Evolutionary conservation across 2,329 filamentous ascomycete species (phyloP).

Genomic region (Sporothrix humicola): DNA sequence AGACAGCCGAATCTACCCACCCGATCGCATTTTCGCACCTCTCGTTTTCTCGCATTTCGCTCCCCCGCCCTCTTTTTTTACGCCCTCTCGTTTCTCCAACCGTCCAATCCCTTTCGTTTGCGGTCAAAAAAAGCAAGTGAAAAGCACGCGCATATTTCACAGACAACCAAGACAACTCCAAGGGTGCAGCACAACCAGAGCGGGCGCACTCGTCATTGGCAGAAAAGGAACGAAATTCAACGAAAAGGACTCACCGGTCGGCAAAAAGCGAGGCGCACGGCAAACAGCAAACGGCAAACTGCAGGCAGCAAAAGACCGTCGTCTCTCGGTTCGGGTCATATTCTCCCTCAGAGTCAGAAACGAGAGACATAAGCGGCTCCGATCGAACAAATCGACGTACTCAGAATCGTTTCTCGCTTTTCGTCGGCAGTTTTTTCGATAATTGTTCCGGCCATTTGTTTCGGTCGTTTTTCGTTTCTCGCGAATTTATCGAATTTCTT

Average conservation of each 20-base stretch:
- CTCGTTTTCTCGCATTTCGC: not conserved
- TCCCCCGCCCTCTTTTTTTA: not conserved
- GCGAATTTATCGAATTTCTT: not conserved
- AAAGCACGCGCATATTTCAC: not conserved
- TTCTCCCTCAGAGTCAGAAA: not conserved
- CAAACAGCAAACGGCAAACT: constrained; percentile 6
- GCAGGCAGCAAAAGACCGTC: not conserved
- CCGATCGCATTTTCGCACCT: not conserved
- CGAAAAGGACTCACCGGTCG: not conserved
- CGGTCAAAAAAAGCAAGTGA: not conserved
- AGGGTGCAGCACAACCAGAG: not conserved
- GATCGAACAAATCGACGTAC: constrained; percentile 5
- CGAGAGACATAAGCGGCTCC: not conserved
- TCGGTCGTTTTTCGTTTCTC: not conserved
- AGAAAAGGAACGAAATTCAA: not conserved
- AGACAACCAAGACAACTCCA: not conserved
- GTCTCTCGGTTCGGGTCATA: constrained; percentile 1
- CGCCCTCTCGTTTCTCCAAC: not conserved
- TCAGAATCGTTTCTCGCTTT: constrained; percentile 17
- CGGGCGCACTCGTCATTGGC: constrained; percentile 4
- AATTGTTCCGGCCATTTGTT: not conserved
- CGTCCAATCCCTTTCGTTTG: constrained; percentile 14
- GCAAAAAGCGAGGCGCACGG: not conserved
- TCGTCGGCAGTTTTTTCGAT: not conserved
- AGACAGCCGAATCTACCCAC: not conserved